Conservation (phyloP, 495 filamentous ascomycete genomes). For the Thermothielavioides terrestris region DNA sequence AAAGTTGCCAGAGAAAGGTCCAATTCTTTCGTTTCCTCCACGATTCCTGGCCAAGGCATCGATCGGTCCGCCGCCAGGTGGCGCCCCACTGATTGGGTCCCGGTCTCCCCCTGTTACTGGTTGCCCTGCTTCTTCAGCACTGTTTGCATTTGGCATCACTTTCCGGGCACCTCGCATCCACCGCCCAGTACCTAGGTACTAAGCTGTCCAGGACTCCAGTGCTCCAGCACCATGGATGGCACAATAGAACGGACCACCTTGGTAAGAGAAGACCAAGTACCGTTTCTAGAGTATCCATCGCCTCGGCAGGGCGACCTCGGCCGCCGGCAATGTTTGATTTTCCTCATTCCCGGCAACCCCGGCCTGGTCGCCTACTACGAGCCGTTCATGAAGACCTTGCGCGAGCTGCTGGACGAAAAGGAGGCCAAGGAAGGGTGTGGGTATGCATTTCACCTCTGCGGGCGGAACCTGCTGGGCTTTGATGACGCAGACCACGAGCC, state of each 20-base stretch:
- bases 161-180: not conserved
- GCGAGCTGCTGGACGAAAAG: slow-evolving; percentile 25
- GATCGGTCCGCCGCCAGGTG: not conserved
- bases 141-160: not conserved
- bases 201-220: not conserved
- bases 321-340: slow-evolving; percentile 32
- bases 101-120: not conserved
- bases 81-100: not conserved
- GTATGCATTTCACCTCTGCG: slow-evolving; percentile 49
- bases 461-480: slow-evolving; percentile 68
- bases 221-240: not conserved
- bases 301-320: not conserved
- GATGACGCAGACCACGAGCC: slow-evolving; percentile 38
- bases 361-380: slow-evolving; percentile 77
- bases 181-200: not conserved
- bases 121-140: not conserved
- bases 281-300: slow-evolving; percentile 13
- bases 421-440: slow-evolving; percentile 1
- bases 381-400: slow-evolving; percentile 50
- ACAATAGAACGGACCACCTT: not conserved
- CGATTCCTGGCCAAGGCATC: too few relatives aligned
- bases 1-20: too few relatives aligned
- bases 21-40: too few relatives aligned
- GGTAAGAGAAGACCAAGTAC: not conserved
- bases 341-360: slow-evolving; percentile 80